Conservation (phyloP, 2,329 filamentous ascomycete genomes). For the Aspergillus calidoustus region DNA sequence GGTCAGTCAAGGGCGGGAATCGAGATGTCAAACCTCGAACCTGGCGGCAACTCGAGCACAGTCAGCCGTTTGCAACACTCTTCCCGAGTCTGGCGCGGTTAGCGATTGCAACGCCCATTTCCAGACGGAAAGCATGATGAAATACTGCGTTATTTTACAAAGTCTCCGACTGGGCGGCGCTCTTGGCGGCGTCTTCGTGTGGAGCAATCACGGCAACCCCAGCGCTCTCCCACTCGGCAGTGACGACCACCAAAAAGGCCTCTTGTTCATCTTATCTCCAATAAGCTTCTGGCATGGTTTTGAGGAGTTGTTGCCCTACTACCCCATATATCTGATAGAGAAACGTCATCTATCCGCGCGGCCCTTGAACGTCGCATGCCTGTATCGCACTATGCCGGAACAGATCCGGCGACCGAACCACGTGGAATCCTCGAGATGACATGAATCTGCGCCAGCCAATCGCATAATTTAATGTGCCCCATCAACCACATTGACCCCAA, state of each 20-base stretch:
- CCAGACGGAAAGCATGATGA: constrained; percentile 2
- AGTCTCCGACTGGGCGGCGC: constrained; percentile 15
- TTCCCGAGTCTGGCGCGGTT: constrained; percentile 5
- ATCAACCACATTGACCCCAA: constrained; percentile 19
- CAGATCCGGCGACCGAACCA: constrained; percentile 23
- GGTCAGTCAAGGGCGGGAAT: constrained; percentile 8
- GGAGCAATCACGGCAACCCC: constrained; percentile 11
- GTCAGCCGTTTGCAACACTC: not conserved
- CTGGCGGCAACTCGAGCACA: not conserved
- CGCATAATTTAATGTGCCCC: constrained; percentile 19
- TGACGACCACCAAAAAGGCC: not conserved
- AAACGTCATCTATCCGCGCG: constrained; percentile 8
- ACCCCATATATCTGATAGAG: constrained; percentile 1
- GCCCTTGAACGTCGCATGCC: constrained; percentile 11
- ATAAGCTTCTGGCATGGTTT: constrained; percentile 14
- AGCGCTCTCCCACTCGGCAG: not conserved
- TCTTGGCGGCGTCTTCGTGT: constrained; percentile 21
- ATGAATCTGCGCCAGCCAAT: constrained; percentile 21
- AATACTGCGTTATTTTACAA: constrained; percentile 21
- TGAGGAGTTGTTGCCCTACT: not conserved
- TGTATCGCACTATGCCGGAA: constrained; percentile 10
- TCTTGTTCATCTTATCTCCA: constrained; percentile 13
- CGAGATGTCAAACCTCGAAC: constrained; percentile 5
- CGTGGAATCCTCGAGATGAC: constrained; percentile 28
- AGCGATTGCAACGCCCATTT: constrained; percentile 9